Evolutionary conservation across 805 yeast species (phyloP).

Genomic region (Saturnispora gosingensis): DNA sequence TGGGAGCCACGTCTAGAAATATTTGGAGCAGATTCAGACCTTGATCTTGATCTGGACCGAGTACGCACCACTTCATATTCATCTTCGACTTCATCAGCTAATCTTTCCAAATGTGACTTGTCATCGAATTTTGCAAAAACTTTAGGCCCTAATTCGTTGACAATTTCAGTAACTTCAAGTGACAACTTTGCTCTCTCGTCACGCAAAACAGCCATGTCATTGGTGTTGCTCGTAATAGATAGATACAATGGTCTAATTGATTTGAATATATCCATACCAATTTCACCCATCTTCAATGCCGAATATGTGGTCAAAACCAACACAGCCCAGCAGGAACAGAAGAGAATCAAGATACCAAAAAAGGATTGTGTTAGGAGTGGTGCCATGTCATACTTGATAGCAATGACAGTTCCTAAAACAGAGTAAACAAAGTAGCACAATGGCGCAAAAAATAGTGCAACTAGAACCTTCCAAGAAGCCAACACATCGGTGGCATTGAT

Average conservation of each 20-base stretch:
- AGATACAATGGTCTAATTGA: slow-evolving; percentile 70
- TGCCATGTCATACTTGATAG: slow-evolving; percentile 14
- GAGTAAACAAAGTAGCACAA: slow-evolving; percentile 75
- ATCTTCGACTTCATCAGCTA: slow-evolving; percentile 15
- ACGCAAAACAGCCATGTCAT: slow-evolving; percentile 47
- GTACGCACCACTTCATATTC: slow-evolving; percentile 19
- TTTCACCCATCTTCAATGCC: slow-evolving; percentile 84
- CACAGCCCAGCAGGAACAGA: slow-evolving; percentile 45
- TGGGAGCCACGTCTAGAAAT: slow-evolving; percentile 17
- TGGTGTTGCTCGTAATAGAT: slow-evolving; percentile 44
- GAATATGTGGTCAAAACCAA: slow-evolving; percentile 75
- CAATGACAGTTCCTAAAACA: slow-evolving; percentile 34
- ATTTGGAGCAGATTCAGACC: slow-evolving; percentile 9
- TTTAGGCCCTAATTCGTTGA: slow-evolving; percentile 75
- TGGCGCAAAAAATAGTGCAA: slow-evolving; percentile 84
- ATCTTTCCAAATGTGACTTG: slow-evolving; percentile 11
- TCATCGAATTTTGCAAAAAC: slow-evolving; percentile 70
- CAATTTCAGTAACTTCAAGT: slow-evolving; percentile 66
- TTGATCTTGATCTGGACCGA: slow-evolving; percentile 15
- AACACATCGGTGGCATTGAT: slow-evolving; percentile 86
- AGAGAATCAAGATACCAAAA: slow-evolving; percentile 22
- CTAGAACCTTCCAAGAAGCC: slow-evolving; percentile 92
- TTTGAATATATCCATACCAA: slow-evolving; percentile 83
- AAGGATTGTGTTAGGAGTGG: slow-evolving; percentile 8
- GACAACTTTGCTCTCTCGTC: slow-evolving; percentile 53